A percentile compares a stretch with the other conserved stretches of the same genome.
Evolutionary conservation across 2,329 filamentous ascomycete genomes (phyloP).

Genomic region (Blastomyces emzantsi): DNA sequence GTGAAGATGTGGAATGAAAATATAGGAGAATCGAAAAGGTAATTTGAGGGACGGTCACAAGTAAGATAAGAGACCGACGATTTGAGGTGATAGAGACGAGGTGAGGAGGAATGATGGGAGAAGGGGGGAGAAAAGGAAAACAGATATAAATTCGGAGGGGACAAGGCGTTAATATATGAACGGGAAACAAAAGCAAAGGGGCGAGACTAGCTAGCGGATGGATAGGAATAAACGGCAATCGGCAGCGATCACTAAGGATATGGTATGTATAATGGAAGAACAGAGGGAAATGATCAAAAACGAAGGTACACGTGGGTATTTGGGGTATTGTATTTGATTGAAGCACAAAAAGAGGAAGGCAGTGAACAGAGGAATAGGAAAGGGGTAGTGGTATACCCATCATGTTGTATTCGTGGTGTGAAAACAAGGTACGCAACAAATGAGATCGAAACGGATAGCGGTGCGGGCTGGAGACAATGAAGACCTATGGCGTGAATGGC

Average conservation of each 20-base stretch:
- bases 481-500: not conserved
- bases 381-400: not conserved
- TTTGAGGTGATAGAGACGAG: not conserved
- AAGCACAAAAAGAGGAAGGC: not conserved
- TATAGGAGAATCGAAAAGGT: not conserved
- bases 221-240: not conserved
- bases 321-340: not conserved
- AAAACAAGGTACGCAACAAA: not conserved
- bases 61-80: not conserved
- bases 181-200: not conserved
- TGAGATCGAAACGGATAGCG: not conserved
- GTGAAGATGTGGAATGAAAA: not conserved
- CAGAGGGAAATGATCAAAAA: constrained; percentile 9
- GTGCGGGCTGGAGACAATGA: not conserved
- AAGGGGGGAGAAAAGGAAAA: not conserved
- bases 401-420: not conserved
- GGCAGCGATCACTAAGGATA: not conserved
- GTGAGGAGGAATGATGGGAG: not conserved
- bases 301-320: constrained; percentile 10
- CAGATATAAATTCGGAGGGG: not conserved
- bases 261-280: constrained; percentile 6
- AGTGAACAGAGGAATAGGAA: not conserved
- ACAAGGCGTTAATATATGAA: not conserved
- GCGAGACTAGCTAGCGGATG: not conserved
- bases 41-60: not conserved